Percentiles rank a stretch among this genome's conserved stretches.
Evolutionary conservation across 257 asterid species (phyloP).

Genomic region (Solanum megistacrolobum): DNA sequence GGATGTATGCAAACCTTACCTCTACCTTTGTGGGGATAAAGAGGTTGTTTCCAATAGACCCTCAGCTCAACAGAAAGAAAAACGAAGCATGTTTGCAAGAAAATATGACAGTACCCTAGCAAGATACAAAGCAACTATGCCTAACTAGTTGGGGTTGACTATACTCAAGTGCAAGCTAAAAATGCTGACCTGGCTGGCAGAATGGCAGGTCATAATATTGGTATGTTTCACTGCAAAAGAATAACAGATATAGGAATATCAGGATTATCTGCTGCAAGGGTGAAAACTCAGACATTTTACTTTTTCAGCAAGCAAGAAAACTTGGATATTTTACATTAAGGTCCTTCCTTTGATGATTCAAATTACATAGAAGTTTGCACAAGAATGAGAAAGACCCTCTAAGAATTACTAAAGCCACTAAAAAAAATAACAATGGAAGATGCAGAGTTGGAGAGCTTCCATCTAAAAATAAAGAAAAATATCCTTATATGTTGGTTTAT

Average conservation of each 20-base stretch:
- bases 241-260: conserved; percentile 8
- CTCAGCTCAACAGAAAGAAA: background rate
- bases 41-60: background rate
- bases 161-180: conserved; percentile 11
- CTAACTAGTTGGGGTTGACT: background rate
- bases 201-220: conserved; percentile 72
- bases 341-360: background rate
- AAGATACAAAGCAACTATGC: background rate
- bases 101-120: background rate
- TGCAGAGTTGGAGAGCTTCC: background rate
- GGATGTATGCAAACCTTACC: background rate
- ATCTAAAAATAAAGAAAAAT: background rate
- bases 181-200: conserved; percentile 82
- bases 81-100: background rate
- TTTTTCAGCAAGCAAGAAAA: background rate
- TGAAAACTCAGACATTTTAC: background rate
- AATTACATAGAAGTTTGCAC: background rate
- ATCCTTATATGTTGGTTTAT: background rate
- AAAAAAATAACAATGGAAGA: background rate
- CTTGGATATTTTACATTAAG: background rate
- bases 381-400: background rate
- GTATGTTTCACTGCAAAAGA: conserved; percentile 88
- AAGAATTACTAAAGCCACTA: background rate
- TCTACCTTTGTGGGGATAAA: background rate
- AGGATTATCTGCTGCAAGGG: background rate